Evolutionary conservation across 1,139 yeast species (phyloP).

Genomic region (Starmera stellimalicola): DNA sequence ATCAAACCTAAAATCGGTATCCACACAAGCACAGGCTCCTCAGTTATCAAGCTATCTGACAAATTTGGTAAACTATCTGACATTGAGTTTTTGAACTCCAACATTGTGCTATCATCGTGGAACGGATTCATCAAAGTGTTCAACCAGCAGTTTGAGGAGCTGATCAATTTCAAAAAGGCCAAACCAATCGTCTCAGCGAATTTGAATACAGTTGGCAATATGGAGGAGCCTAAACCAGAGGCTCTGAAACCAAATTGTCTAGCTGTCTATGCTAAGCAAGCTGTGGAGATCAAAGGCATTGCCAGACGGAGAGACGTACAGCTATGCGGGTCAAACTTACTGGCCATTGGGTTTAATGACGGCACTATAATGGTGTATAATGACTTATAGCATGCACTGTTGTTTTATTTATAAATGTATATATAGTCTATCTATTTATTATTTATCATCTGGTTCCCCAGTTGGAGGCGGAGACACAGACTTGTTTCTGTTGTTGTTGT

Average conservation of each 20-base stretch:
- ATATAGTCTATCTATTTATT: not conserved
- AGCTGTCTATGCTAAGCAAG: constrained; percentile 1
- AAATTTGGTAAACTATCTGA: constrained; percentile 13
- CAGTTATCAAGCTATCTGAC: constrained; percentile 3
- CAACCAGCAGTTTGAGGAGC: constrained; percentile 7
- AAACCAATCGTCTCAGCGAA: constrained; percentile 15
- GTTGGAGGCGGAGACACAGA: too few species aligned
- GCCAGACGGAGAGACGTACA: constrained; percentile 12
- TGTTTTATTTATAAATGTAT: not conserved
- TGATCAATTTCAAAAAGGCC: constrained; percentile 13
- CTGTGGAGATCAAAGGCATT: not conserved
- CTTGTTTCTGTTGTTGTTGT: too few species aligned
- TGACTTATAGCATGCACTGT: constrained; percentile 3
- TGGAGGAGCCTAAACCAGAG: constrained; percentile 9
- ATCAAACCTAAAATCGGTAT: constrained; percentile 24
- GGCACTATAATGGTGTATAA: constrained; percentile 26
- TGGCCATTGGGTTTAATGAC: constrained; percentile 33
- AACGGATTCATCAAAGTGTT: constrained; percentile 16
- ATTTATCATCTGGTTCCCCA: too few species aligned
- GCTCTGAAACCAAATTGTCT: constrained; percentile 13
- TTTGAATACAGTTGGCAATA: constrained; percentile 15
- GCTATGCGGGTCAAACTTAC: constrained; percentile 10
- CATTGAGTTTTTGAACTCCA: constrained; percentile 8
- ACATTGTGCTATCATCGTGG: constrained; percentile 20
- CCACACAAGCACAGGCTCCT: constrained; percentile 15